Base-by-base conservation (phyloP, 129 eudicot genomes). In the Smallanthus sonchifolius region DNA sequence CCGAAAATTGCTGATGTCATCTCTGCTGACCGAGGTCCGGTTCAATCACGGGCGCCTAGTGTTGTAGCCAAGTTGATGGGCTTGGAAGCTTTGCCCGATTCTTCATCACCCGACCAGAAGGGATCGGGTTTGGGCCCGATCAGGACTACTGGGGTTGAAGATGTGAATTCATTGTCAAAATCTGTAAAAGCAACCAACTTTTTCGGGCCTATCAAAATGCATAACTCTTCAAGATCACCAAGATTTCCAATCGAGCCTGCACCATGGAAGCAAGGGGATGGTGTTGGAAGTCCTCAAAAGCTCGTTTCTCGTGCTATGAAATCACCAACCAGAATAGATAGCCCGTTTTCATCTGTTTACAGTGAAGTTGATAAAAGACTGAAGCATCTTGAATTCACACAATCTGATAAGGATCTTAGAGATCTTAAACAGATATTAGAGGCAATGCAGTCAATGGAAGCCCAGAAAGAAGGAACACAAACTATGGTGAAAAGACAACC, bases 61-160 rank as follows among this genome's bases (percentile, higher is more conserved):
- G 92, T 93, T 60, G 96, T 93, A 56, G 98, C 98, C 36, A 90
- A 93, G 85, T 78, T 93, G 77, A 93, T 93, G 98, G 98, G 98
- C 17, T 79, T 93, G 78, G 96, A 88, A 32, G 69, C 81, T 47
- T 55, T 90, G 38, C 98, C 98, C 8, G 81, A 81, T 79, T 72
- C 90, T 73, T 79, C 36, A n/a, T 62, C 75, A 4, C 20, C 75
- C 30, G 67, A 44, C 45, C 84, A 72, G 35, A 72, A 36, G 48
- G 84, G 70, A 15, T 80, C 77, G 7, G 74, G 75, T 15, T n/a
- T 60, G 45, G 82, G 75, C 45, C 84, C 80, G 6, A 77, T 79
- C 20, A 83, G 45, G 72, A 81, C 70, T 44, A 69, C 48, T 20
- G 69, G 68, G 45, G 62, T 45, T 28, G 88, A 86, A 43, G 89